phyloP scores from a whole-genome alignment of 805 yeast genomes.

The Cyberlindnera galapagoensis region DNA sequence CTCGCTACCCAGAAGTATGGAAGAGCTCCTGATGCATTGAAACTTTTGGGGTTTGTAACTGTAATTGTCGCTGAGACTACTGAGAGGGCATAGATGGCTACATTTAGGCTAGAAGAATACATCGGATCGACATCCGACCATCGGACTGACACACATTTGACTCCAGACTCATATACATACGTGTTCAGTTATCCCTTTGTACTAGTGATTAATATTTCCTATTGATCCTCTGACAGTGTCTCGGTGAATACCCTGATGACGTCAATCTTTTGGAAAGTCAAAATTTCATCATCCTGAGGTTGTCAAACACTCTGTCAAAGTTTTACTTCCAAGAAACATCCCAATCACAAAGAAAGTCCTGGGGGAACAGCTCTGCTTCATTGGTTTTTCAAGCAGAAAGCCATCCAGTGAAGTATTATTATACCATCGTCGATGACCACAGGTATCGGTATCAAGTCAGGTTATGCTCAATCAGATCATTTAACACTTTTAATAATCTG shows the following conservation, averaged over 20 bases:
- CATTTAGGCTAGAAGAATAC: no score
- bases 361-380: slow-evolving; percentile 20
- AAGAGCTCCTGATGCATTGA: slow-evolving; percentile 31
- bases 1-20: slow-evolving; percentile 29
- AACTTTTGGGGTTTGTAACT: slow-evolving; percentile 31
- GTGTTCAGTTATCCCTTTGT: no score
- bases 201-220: no score
- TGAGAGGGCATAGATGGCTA: slow-evolving; percentile 36
- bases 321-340: slow-evolving; percentile 12
- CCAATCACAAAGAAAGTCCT: slow-evolving; percentile 26
- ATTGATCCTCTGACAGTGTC: no score
- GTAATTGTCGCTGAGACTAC: slow-evolving; percentile 34
- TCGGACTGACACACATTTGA: no score
- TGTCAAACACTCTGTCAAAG: slow-evolving; percentile 17
- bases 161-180: no score
- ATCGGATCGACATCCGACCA: slow-evolving; percentile 41
- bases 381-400: no score
- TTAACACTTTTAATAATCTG: slow-evolving; percentile 1
- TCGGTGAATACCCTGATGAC: slow-evolving; percentile 31
- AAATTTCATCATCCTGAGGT: slow-evolving; percentile 26
- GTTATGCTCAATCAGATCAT: no score
- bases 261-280: slow-evolving; percentile 30
- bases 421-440: no score
- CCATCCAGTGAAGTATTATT: no score
- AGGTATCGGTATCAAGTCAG: no score